Percentiles rank a stretch among this genome's conserved stretches.
Conservation (phyloP, 225 moss, liverwort and hornwort genomes). For the Pleurozium schreberi region DNA sequence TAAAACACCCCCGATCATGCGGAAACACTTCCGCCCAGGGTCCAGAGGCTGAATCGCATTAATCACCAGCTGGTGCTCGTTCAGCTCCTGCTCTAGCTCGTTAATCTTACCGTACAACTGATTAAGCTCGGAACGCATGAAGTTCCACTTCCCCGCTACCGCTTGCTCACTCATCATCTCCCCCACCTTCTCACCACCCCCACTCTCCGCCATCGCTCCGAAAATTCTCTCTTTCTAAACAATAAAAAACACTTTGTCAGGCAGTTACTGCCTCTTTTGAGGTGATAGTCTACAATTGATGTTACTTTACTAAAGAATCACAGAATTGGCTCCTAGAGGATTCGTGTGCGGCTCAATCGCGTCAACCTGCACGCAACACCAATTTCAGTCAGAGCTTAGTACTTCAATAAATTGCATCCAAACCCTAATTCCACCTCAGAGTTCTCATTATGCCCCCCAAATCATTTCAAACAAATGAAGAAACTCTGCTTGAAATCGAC, state of each 20-base stretch:
- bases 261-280: too few relatives aligned
- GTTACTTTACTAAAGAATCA: background rate
- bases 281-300: background rate
- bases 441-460: background rate
- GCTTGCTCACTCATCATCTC: constrained; percentile 94
- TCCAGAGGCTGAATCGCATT: constrained; percentile 73
- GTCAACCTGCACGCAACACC: background rate
- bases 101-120: constrained; percentile 87
- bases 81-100: constrained; percentile 86
- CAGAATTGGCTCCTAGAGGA: background rate
- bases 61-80: constrained; percentile 78
- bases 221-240: background rate
- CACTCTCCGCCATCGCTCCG: constrained; percentile 39
- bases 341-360: background rate
- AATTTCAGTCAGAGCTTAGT: background rate
- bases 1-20: constrained; percentile 93
- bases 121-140: constrained; percentile 72
- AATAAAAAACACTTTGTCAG: background rate
- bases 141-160: constrained; percentile 90
- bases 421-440: background rate
- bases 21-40: constrained; percentile 65
- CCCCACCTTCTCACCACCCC: constrained; percentile 19
- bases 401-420: background rate
- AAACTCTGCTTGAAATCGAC: too few relatives aligned
- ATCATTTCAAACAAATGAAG: background rate